These are phyloP conservation scores for Rossbeevera mucosa DNA, from an alignment of 768 basidiomycete genomes.

Conservation along the genomic window DNA sequence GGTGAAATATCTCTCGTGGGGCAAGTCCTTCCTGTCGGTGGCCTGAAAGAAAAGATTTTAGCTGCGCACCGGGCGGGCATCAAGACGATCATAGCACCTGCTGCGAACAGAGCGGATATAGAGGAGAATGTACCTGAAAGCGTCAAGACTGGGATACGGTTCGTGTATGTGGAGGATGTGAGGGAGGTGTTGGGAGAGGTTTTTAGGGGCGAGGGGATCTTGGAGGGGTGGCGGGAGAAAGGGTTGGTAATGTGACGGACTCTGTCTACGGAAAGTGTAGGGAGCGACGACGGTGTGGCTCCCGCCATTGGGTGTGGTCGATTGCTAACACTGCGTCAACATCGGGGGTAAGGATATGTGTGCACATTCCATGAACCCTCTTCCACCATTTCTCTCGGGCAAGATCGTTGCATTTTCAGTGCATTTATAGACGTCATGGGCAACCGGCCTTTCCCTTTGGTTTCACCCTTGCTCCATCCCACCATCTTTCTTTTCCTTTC, in stretches of 20 bases:
- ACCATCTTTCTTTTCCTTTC: too few species aligned
- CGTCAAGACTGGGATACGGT: constrained; percentile 90
- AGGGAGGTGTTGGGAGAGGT: constrained; percentile 85
- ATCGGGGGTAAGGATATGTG: neutral
- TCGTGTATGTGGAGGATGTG: constrained; percentile 94
- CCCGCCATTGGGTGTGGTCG: neutral
- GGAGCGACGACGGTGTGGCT: neutral
- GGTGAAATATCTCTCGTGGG: constrained; percentile 97
- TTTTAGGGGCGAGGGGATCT: constrained; percentile 59
- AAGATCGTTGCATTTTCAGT: neutral
- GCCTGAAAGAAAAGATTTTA: constrained; percentile 92
- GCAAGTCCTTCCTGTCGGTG: constrained; percentile 93
- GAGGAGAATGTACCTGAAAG: constrained; percentile 96
- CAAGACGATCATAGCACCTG: constrained; percentile 84
- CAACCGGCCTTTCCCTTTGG: neutral
- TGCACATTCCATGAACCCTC: neutral
- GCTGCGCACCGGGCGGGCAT: constrained; percentile 97
- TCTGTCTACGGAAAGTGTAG: neutral
- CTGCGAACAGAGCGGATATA: constrained; percentile 88
- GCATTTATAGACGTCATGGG: neutral
- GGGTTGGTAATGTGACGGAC: constrained; percentile 33
- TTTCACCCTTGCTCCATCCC: neutral
- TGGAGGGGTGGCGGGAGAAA: constrained; percentile 64
- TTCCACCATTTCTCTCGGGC: neutral
- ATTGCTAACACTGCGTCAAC: neutral